Percentiles rank a stretch among this genome's conserved stretches.
These are phyloP conservation scores for Ceratobasidium sp. DNA, from an alignment of 1,284 basidiomycete genomes.

Conservation along the genomic window DNA sequence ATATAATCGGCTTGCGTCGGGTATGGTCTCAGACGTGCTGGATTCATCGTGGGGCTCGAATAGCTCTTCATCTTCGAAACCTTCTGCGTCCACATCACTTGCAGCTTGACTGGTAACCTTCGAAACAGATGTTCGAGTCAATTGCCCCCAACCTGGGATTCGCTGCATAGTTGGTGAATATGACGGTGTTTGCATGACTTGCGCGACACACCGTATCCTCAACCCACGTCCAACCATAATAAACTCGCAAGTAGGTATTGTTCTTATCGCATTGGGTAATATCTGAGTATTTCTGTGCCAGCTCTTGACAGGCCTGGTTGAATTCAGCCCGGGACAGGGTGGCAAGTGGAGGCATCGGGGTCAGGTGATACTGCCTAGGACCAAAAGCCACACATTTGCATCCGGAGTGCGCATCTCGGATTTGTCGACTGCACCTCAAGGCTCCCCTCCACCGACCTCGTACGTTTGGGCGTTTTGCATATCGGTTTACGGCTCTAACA, in stretches of 20 bases:
- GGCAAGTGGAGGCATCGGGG: conserved; percentile 46
- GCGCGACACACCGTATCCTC: conserved; percentile 63
- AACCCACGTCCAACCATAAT: conserved; percentile 68
- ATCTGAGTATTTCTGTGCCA: conserved; percentile 57
- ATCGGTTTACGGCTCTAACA: not conserved
- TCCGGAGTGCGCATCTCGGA: conserved; percentile 19
- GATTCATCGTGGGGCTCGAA: conserved; percentile 47
- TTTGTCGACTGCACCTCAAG: conserved; percentile 39
- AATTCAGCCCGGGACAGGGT: conserved; percentile 72
- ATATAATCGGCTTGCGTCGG: conserved; percentile 15
- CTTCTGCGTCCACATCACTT: conserved; percentile 48
- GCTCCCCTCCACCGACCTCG: conserved; percentile 20
- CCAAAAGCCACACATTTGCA: conserved; percentile 45
- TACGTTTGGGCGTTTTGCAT: conserved; percentile 23
- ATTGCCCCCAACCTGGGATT: conserved; percentile 62
- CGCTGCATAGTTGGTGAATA: conserved; percentile 50
- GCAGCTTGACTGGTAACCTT: not conserved
- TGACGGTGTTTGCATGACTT: not conserved
- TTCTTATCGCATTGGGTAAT: not conserved
- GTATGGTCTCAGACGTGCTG: conserved; percentile 52
- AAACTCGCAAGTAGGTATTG: conserved; percentile 17
- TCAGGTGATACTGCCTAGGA: conserved; percentile 15
- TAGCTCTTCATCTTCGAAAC: conserved; percentile 56
- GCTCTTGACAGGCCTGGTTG: conserved; percentile 69
- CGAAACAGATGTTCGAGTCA: conserved; percentile 59